Evolutionary conservation across 192 early-diverging fungal genomes (phyloP).

Genomic region (Spinellus fusiger): DNA sequence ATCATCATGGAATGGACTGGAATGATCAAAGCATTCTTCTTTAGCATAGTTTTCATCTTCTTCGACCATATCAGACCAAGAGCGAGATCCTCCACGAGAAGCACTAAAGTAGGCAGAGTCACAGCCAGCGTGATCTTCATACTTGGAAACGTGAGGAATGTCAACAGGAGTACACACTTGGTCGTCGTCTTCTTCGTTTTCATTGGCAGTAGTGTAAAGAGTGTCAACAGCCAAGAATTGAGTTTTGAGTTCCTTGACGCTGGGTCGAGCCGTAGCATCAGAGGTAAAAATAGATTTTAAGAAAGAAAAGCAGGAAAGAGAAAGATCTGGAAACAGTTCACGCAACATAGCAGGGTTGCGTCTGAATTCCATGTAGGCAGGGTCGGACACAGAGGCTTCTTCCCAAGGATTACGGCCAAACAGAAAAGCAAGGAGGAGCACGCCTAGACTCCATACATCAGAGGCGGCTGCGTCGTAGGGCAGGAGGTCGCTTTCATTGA

Average conservation of each 20-base stretch:
- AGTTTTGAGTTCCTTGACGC: constrained; percentile 29
- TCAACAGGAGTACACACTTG: constrained; percentile 8
- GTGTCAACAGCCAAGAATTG: constrained; percentile 12
- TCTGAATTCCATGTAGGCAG: constrained; percentile 45
- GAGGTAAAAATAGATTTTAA: constrained; percentile 38
- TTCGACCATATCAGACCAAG: constrained; percentile 37
- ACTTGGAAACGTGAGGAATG: constrained; percentile 17
- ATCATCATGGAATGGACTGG: constrained; percentile 11
- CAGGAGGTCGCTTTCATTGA: constrained; percentile 14
- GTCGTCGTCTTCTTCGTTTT: constrained; percentile 7
- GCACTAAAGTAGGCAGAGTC: constrained; percentile 32
- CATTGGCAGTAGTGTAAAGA: constrained; percentile 7
- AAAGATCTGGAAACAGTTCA: constrained; percentile 48
- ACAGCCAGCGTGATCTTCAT: constrained; percentile 4
- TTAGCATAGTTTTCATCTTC: constrained; percentile 21
- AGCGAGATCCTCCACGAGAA: constrained; percentile 4
- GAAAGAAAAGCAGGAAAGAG: constrained; percentile 33
- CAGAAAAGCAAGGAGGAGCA: constrained; percentile 69
- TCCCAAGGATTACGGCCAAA: constrained; percentile 84
- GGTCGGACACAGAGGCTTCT: constrained; percentile 41
- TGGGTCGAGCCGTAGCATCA: constrained; percentile 38
- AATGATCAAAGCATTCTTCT: not conserved
- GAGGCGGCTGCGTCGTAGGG: constrained; percentile 53
- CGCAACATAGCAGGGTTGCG: constrained; percentile 42
- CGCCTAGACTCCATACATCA: constrained; percentile 76